Conservation (phyloP, 2,329 filamentous ascomycete species). For the Amesomyces nigricolor region DNA sequence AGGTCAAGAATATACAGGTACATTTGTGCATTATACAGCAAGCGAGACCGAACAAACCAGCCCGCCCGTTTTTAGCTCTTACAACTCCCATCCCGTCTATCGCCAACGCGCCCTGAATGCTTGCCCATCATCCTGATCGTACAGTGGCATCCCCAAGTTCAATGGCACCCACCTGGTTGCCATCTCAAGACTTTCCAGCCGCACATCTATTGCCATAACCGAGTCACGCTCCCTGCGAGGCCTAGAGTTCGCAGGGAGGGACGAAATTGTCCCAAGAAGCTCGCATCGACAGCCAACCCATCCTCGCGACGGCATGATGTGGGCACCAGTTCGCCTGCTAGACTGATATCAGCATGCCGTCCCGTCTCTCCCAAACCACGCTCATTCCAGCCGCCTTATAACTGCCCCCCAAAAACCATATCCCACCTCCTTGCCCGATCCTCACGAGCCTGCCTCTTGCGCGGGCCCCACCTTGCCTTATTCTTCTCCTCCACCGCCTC, state of each 20-base stretch:
- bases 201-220: neutral
- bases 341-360: too few relatives aligned
- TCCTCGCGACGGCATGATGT: too few relatives aligned
- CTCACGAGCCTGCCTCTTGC: conserved; percentile 48
- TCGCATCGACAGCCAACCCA: too few relatives aligned
- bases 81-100: conserved; percentile 2
- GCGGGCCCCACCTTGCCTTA: conserved; percentile 52
- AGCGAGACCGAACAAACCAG: conserved; percentile 1
- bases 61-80: conserved; percentile 1
- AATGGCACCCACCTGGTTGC: too few relatives aligned
- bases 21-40: conserved; percentile 17
- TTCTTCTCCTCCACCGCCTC: conserved; percentile 31
- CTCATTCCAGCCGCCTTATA: conserved; percentile 33
- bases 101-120: neutral
- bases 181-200: neutral
- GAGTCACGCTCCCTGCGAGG: neutral
- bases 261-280: too few relatives aligned
- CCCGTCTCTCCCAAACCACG: too few relatives aligned
- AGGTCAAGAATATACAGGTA: conserved; percentile 11
- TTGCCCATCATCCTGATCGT: conserved; percentile 4
- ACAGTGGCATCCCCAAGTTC: conserved; percentile 2
- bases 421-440: conserved; percentile 50
- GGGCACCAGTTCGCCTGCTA: too few relatives aligned
- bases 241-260: too few relatives aligned
- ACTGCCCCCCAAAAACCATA: conserved; percentile 47